These are phyloP conservation scores for Arthrobotrys iridis DNA, from an alignment of 2,329 filamentous ascomycete species.

Conservation along the genomic window DNA sequence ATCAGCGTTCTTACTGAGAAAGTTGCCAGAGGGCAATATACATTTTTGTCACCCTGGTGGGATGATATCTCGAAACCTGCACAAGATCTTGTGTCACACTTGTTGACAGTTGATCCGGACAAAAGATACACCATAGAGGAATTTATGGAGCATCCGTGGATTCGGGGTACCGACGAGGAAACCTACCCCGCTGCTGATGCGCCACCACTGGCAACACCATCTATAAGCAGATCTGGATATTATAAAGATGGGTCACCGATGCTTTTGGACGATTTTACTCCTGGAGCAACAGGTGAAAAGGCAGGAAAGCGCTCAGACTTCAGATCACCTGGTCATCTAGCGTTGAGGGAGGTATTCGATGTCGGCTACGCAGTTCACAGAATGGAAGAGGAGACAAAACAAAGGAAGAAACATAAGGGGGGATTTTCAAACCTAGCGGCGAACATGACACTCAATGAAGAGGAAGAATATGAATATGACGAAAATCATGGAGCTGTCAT, in stretches of 20 bases:
- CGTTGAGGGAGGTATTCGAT: constrained; percentile 95
- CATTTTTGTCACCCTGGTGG: constrained; percentile 98
- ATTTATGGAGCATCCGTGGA: constrained; percentile 95
- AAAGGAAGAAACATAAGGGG: constrained; percentile 82
- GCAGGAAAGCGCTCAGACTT: constrained; percentile 78
- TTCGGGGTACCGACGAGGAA: constrained; percentile 75
- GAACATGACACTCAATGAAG: constrained; percentile 73
- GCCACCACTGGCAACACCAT: constrained; percentile 76
- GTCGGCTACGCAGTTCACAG: constrained; percentile 97
- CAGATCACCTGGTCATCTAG: constrained; percentile 92
- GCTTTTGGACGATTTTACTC: constrained; percentile 67
- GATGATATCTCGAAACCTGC: constrained; percentile 96
- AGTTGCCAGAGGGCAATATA: constrained; percentile 95
- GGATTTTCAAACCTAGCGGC: constrained; percentile 74
- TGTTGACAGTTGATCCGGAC: constrained; percentile 92
- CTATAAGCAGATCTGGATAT: constrained; percentile 66
- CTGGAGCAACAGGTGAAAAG: constrained; percentile 65
- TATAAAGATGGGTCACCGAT: constrained; percentile 66
- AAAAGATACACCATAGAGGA: constrained; percentile 93
- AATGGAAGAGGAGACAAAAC: constrained; percentile 94
- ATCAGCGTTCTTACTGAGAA: constrained; percentile 98
- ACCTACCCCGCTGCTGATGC: constrained; percentile 75
- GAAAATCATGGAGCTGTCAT: constrained; percentile 71
- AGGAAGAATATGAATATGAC: constrained; percentile 72
- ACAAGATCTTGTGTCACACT: constrained; percentile 90